These are phyloP conservation scores for Chloris gayana DNA, from an alignment of 176 grass and related monocot genomes.

Conservation along the genomic window DNA sequence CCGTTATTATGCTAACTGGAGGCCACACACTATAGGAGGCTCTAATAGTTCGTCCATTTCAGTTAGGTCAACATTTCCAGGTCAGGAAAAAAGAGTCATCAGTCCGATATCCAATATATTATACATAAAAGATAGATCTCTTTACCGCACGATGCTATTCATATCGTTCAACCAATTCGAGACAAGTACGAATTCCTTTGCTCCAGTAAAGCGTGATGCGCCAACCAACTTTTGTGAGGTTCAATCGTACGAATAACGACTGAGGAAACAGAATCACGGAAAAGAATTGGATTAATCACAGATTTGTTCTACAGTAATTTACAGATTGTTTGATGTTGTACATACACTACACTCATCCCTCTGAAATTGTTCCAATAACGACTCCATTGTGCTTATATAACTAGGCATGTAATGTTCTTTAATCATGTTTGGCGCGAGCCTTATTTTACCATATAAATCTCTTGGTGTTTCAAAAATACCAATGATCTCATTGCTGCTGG, in stretches of 20 bases:
- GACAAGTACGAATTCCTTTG: no score
- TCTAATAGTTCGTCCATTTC: no score
- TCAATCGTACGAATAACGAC: neutral
- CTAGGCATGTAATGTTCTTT: constrained; percentile 77
- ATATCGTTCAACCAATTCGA: no score
- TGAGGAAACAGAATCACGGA: neutral
- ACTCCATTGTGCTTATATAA: constrained; percentile 68
- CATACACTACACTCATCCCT: constrained; percentile 30
- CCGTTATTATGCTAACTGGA: neutral
- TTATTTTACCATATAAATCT: constrained; percentile 67
- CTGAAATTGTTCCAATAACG: constrained; percentile 55
- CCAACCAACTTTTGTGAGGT: no score
- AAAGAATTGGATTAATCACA: constrained; percentile 48
- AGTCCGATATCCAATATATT: no score
- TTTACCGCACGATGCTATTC: neutral
- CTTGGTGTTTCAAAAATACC: constrained; percentile 60
- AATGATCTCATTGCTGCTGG: constrained; percentile 46
- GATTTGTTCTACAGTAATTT: constrained; percentile 32
- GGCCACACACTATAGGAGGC: no score
- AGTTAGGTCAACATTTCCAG: neutral
- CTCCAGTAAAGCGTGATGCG: no score
- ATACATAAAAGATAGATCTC: neutral
- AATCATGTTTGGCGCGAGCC: constrained; percentile 70
- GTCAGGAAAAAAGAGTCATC: no score
- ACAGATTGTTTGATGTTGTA: constrained; percentile 40